Percentiles rank a stretch among this genome's conserved stretches.
phyloP scores from a whole-genome alignment of 2,329 filamentous ascomycete species.

The Fusarium sp. region DNA sequence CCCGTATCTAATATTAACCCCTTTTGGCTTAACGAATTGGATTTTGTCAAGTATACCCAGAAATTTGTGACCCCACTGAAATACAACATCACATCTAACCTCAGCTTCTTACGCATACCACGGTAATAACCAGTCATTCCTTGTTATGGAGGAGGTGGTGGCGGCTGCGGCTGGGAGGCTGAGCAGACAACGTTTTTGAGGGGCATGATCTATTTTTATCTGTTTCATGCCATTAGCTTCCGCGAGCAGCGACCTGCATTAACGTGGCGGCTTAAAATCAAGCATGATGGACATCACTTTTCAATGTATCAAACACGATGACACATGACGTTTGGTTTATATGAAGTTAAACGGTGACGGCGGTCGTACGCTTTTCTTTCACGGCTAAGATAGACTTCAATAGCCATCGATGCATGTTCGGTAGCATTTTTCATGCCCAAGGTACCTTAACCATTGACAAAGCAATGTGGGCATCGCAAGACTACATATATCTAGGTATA shows the following conservation, averaged over 20 bases:
- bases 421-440: neutral
- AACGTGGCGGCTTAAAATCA: conserved; percentile 27
- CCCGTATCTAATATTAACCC: neutral
- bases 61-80: neutral
- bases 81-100: conserved; percentile 5
- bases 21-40: neutral
- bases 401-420: neutral
- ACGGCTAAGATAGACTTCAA: neutral
- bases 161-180: conserved; percentile 26
- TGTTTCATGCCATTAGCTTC: conserved; percentile 11
- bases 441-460: neutral
- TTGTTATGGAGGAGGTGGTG: neutral
- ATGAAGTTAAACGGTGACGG: neutral
- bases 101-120: neutral
- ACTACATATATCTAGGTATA: neutral
- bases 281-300: neutral
- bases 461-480: neutral
- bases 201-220: conserved; percentile 34
- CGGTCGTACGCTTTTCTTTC: neutral
- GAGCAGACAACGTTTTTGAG: conserved; percentile 16
- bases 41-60: neutral
- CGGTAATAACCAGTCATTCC: conserved; percentile 7
- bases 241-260: neutral
- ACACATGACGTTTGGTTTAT: neutral
- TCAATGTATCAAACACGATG: neutral